These are phyloP conservation scores for Coffea humblotiana DNA, from an alignment of 305 asterid species.

Conservation along the genomic window DNA sequence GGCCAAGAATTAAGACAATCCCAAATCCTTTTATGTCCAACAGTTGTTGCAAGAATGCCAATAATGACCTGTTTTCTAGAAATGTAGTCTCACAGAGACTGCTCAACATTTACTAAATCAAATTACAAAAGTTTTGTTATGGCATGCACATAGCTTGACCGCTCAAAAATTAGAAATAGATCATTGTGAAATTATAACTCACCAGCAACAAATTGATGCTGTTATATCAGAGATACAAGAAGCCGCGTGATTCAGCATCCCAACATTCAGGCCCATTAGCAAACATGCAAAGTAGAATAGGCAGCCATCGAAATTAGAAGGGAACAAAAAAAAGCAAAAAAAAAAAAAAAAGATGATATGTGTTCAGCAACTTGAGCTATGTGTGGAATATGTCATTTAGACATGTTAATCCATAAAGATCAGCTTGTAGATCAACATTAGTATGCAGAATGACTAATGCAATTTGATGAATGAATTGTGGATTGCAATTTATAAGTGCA, in stretches of 20 bases:
- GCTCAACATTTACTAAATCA: too few species aligned
- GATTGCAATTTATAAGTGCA: neutral
- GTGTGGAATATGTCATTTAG: neutral
- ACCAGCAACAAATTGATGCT: constrained; percentile 99
- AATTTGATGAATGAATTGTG: neutral
- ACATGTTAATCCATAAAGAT: neutral
- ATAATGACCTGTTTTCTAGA: too few species aligned
- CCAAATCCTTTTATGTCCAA: neutral
- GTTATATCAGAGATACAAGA: constrained; percentile 30
- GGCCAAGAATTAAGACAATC: neutral
- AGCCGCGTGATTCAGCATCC: constrained; percentile 46
- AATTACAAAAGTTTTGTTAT: too few species aligned
- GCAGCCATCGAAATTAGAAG: neutral
- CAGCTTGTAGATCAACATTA: neutral
- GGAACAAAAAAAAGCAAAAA: too few species aligned
- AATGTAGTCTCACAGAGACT: too few species aligned
- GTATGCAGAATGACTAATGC: neutral
- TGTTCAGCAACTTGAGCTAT: neutral
- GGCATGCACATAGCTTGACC: too few species aligned
- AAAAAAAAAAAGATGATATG: neutral
- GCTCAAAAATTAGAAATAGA: too few species aligned
- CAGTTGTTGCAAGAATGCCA: too few species aligned
- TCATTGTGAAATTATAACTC: constrained; percentile 31
- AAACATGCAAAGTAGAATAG: constrained; percentile 30
- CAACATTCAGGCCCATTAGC: constrained; percentile 22